Evolutionary conservation across 192 early-diverging fungal species (phyloP), one percentile per base, ranked within the genome.

Genomic region (Backusella tarrabulga): DNA sequence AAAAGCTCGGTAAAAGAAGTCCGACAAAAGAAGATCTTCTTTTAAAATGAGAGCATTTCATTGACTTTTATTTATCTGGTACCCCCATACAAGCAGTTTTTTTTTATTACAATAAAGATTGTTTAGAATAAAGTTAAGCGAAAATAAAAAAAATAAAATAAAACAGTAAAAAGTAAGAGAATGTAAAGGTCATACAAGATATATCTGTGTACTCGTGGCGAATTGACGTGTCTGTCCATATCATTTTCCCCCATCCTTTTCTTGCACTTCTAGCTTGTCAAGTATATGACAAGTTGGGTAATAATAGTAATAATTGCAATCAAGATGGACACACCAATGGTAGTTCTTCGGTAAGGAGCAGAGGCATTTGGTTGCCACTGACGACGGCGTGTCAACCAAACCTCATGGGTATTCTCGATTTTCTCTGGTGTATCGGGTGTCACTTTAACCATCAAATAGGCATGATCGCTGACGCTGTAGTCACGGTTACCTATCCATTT

Each of bases 391-490:
- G 35, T 17, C 52, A 63, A 14, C 73, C 73, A 74, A 40, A 74
- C 21, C 21, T 35, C 9, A 14, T 36, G 34, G 23, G n/a, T 29
- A 74, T 76, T 44, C 11, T 70, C 11, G 2, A 50, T 38, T 40
- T 44, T 46, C 50, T 72, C 72, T 36, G 54, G 44, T 21, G 21
- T 21, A 35, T 77, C 79, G 11, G 72, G 66, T 38, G 19, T 54
- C 4, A 89, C 79, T 35, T 90, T 86, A 0, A 93, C 80, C 60
- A 92, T 83, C 34, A 95, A 75, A 81, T 90, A 93, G 38, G 89
- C 88, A 77, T 95, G 93, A 79, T 95, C 93, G 23, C 90, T 90
- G 11, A 85, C 88, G 1, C 76, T 70, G 78, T 91, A 93, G 74
- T 90, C 85, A 50, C 84, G 73, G 77, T 95, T 95, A 19, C 87